Evolutionary conservation across 2,329 filamentous ascomycete genomes (phyloP).

Genomic region (Diaporthe amygdali): DNA sequence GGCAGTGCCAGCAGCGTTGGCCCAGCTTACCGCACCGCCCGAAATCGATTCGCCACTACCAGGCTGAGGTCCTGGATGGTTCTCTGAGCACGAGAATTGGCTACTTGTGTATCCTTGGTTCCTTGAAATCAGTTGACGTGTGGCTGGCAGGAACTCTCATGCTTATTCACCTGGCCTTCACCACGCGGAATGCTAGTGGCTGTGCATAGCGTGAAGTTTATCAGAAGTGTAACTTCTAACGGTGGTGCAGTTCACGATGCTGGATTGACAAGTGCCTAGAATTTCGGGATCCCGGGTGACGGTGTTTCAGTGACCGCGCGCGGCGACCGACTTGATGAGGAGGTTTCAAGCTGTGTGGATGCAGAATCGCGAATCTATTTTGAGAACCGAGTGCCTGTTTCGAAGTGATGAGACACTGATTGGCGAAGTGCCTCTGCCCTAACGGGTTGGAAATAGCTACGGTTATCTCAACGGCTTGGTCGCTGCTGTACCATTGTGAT

Average conservation of each 20-base stretch:
- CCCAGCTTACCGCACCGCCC: background rate
- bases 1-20: background rate
- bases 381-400: background rate
- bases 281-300: background rate
- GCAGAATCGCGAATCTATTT: conserved; percentile 6
- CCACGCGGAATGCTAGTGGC: background rate
- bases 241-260: background rate
- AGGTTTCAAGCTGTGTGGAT: background rate
- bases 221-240: background rate
- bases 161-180: too few species aligned
- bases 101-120: background rate
- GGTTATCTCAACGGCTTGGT: background rate
- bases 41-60: background rate
- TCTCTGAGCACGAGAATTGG: background rate
- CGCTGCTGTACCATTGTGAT: background rate
- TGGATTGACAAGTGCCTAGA: background rate
- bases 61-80: background rate
- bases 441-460: background rate
- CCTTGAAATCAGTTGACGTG: background rate
- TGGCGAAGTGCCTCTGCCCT: background rate
- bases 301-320: background rate
- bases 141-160: background rate
- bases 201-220: background rate
- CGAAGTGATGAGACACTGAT: background rate
- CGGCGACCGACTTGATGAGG: background rate